Evolutionary conservation across 345 rosid species (phyloP), one percentile per base, ranked within the genome.

Genomic region (Viola odorata): DNA sequence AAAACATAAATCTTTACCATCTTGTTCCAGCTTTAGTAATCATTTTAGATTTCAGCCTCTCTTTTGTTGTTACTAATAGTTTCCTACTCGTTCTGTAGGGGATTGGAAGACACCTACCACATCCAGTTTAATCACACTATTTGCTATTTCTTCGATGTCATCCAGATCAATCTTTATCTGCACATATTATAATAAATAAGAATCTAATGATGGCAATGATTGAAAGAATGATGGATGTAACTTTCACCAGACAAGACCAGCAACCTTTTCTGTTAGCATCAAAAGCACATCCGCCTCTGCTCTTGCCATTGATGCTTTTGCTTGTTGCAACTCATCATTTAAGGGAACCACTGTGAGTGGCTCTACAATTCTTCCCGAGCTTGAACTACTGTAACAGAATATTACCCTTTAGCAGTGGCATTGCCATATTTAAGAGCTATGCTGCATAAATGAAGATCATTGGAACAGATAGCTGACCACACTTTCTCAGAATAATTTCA

Each of bases 241-340:
- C 6, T 59, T 58, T 60, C 40, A 74, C 64, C 37, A 37, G 52
- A 54, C 17, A 57, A 49, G 71, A 61, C 67, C 50, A 23, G 57
- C 62, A 52, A 88, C 98, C 94, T 85, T 85, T 75, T 83, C 82
- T 65, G 96, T 85, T 64, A 92, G 67, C 79, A 71, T 84, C 55
- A 82, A 57, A 59, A 89, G 96, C 75, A 87, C 84, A 11, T 83
- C 94, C 62, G 77, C 80, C 81, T 92, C 96, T 41, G 96, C 96
- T 80, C 81, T 79, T 57, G 90, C 78, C 68, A 79, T 87, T 57
- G 69, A 71, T 72, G 77, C 85, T 73, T 90, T 85, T 16, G 91
- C 94, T 67, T 67, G 79, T 74, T 87, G 85, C 72, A 92, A 73
- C 66, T 92, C 96, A 64, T 87, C 98, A 62, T 92, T 89, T 66